phyloP scores from a whole-genome alignment of 306 rosid genomes.

The Castanea crenata region DNA sequence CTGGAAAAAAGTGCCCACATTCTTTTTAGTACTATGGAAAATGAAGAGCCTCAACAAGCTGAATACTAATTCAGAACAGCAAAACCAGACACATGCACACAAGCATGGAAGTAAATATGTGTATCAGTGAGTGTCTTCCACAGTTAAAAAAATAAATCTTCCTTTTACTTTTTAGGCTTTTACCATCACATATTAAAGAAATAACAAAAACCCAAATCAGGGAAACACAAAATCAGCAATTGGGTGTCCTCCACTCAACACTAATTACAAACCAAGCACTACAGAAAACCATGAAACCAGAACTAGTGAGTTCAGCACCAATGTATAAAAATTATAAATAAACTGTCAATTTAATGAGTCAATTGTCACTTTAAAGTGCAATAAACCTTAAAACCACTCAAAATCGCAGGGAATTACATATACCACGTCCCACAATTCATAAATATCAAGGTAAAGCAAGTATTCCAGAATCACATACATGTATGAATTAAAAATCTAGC shows the following conservation, averaged over 20 bases:
- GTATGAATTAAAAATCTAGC: background rate
- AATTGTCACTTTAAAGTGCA: background rate
- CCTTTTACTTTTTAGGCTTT: no score
- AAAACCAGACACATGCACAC: background rate
- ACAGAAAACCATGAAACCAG: background rate
- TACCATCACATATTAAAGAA: no score
- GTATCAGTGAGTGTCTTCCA: background rate
- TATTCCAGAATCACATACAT: background rate
- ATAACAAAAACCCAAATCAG: conserved; percentile 5
- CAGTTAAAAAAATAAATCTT: background rate
- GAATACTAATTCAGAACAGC: background rate
- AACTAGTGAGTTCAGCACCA: background rate
- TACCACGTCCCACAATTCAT: background rate
- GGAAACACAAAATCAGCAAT: background rate
- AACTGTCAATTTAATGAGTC: conserved; percentile 14
- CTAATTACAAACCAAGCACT: background rate
- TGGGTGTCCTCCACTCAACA: conserved; percentile 4
- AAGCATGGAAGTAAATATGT: background rate
- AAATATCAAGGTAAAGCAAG: conserved; percentile 28
- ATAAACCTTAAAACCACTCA: background rate
- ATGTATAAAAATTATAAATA: background rate
- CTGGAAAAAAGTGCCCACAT: conserved; percentile 41
- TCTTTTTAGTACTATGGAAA: background rate
- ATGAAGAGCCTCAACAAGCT: background rate
- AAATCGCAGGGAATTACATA: conserved; percentile 15